Base-by-base conservation (phyloP, 192 early-diverging fungal species). In the Lobosporangium transversale region DNA sequence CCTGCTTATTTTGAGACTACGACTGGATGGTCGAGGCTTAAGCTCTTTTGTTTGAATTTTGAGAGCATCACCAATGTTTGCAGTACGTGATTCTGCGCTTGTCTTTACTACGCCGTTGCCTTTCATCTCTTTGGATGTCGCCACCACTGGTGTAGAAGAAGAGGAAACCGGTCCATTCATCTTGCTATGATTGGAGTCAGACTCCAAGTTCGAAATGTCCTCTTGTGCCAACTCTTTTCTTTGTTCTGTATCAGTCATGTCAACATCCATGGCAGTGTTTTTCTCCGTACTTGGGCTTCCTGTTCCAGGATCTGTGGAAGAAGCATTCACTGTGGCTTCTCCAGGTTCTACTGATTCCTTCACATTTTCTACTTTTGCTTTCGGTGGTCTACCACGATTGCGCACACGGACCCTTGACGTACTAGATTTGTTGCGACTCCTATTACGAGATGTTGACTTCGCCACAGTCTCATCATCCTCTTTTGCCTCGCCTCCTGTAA, bases 41-140 rank as follows among this genome's bases (percentile, higher is more conserved):
- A 62, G 27, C 18, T 53, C 62, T 15, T 53, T 64, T 14, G 49
- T 74, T 29, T 44, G 70, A 17, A 74, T 65, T 49, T 56, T 62
- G 9, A 70, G 52, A 0, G 11, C 43, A 20, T 31, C 32, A 2
- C 8, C 20, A 7, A 18, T 21, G 40, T 4, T 43, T 37, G 48
- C 32, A 2, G 2, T 14, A 17, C 11, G 10, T 29, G 10, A 2
- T 10, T 3, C 48, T 27, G 11, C 32, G 5, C 14, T 9, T n/a
- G 53, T 65, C 33, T 65, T 65, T 7, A 27, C 11, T 14, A 17
- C 17, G 0, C 62, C 53, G 23, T 65, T 65, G 18, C 62, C 62
- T 47, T 65, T 65, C 40, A 11, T 15, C 4, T 12, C 12, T 23
- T 65, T 65, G 21, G 20, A 3, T 17, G 1, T n/a, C 0, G 7